Evolutionary conservation across 345 rosid species (phyloP), one percentile per base, ranked within the genome.

Genomic region (Moricandia arvensis): DNA sequence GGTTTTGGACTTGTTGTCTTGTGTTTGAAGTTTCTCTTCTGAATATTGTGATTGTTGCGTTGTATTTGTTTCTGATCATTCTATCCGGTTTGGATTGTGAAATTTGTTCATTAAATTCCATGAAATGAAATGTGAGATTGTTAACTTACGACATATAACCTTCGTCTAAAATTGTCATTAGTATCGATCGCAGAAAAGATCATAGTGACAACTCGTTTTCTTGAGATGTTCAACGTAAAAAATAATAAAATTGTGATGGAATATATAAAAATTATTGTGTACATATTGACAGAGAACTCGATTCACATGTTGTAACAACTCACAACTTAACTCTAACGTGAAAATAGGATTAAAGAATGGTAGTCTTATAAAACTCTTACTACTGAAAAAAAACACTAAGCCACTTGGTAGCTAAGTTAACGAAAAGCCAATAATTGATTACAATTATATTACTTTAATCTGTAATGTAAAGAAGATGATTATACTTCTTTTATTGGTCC

Each of bases 11-110:
- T 88, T 12, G 84, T 82, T 24, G 74, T 83, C 57, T 18, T 82
- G 35, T 89, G 90, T 88, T 65, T 86, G 76, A 90, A 84, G 4
- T 37, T 77, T 72, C 37, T 86, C 21, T 83, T 80, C 66, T 91
- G 77, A 80, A 13, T 30, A 41, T 31, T 45, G 47, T 55, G 61
- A 9, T 27, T 24, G 38, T 68, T 68, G 37, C 17, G 0, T 61
- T 75, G 41, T 60, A 24, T 47, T 51, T n/a, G 55, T 68, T 60
- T 49, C 30, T 27, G 54, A 69, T 76, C 15, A 43, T 41, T 41
- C 26, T 63, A 30, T 63, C 59, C 1, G 7, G 11, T 34, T 49
- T 35, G 68, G 3, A 0, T 53, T 51, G 8, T 51, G 59, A 76
- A 18, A 70, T 41, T 55, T 70, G 66, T 64, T 63, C 2, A 63